Evolutionary conservation across 139 green algal genomes (phyloP), one percentile per base, ranked within the genome.

Genomic region (Chlorella sorokiniana): DNA sequence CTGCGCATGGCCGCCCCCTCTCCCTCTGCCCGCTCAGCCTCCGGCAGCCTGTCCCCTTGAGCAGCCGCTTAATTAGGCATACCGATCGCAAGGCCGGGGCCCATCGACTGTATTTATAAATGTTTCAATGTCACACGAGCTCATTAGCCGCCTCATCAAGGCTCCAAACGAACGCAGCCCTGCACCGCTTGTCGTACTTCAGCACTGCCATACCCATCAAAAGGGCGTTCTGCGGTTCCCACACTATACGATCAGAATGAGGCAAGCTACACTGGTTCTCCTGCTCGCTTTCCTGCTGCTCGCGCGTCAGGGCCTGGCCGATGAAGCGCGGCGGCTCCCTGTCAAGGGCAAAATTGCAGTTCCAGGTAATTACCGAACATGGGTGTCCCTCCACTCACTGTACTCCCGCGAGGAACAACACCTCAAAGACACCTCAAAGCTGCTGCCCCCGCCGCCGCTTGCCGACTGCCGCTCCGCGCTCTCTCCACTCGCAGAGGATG

Each of bases 281-380:
- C 33, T 79, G 35, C 51, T 65, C 9, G 72, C 72, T 22, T 44
- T 33, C 29, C 44, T 77, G 23, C 33, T 68, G 23, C 33, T 67
- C 5, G 48, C 51, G 20, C 31, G 16, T 23, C 4, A 10, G 33
- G 42, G 42, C 29, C 3, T 44, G 44, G 72, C 72, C 20, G 51
- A 67, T 45, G 35, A 37, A 10, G 42, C 31, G 16, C 37, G 37
- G 29, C 27, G 18, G 14, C 40, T 71, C 16, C 75, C 59, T 1
- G 75, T 81, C 59, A 27, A 44, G 20, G 75, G 75, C 41, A 71
- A 68, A 8, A 29, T 81, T 16, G 33, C 45, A 3, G 18, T 72
- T 11, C 56, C 72, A 40, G 72, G 72, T 79, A 31, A 10, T 20
- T 44, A 69, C 33, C 31, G 16, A 4, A 44, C 33, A n/a, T n/a